These are phyloP conservation scores for Pugionium cornutum DNA, from an alignment of 345 rosid species.

Conservation along the genomic window DNA sequence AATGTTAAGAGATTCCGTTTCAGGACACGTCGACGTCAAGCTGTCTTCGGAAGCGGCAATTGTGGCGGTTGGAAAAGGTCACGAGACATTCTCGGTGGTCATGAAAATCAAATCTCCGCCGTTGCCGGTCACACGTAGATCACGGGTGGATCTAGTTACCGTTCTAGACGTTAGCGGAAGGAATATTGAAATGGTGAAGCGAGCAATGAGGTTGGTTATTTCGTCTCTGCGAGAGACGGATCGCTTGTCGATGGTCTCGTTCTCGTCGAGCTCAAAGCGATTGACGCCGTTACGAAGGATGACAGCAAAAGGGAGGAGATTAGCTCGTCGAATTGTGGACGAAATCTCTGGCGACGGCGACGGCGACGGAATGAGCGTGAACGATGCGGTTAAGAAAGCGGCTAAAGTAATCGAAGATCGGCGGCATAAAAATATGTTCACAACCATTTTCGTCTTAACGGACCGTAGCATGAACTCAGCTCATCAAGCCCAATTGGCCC, in stretches of 20 bases:
- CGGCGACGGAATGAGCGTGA: constrained; percentile 62
- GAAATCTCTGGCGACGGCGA: constrained; percentile 45
- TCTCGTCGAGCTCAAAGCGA: constrained; percentile 70
- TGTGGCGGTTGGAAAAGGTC: constrained; percentile 57
- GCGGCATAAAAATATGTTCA: constrained; percentile 61
- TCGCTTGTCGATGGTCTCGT: constrained; percentile 79
- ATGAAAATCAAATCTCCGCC: constrained; percentile 68
- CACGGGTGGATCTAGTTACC: constrained; percentile 72
- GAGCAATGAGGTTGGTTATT: constrained; percentile 58
- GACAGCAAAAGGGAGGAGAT: constrained; percentile 69
- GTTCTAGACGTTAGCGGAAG: constrained; percentile 71
- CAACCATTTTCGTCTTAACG: constrained; percentile 60
- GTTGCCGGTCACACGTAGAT: constrained; percentile 38
- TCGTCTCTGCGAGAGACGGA: constrained; percentile 63
- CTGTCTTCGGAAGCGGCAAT: constrained; percentile 72
- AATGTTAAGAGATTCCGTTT: constrained; percentile 5
- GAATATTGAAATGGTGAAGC: constrained; percentile 58
- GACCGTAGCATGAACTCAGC: constrained; percentile 50
- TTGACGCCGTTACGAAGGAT: constrained; percentile 65
- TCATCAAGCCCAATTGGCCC: constrained; percentile 34
- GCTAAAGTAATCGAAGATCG: constrained; percentile 87
- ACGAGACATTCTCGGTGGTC: constrained; percentile 55
- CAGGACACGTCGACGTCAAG: constrained; percentile 47
- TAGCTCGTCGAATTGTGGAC: constrained; percentile 69
- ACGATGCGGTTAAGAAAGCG: constrained; percentile 88